Conservation (phyloP, 495 filamentous ascomycete genomes). For the Penicillium parvum region DNA sequence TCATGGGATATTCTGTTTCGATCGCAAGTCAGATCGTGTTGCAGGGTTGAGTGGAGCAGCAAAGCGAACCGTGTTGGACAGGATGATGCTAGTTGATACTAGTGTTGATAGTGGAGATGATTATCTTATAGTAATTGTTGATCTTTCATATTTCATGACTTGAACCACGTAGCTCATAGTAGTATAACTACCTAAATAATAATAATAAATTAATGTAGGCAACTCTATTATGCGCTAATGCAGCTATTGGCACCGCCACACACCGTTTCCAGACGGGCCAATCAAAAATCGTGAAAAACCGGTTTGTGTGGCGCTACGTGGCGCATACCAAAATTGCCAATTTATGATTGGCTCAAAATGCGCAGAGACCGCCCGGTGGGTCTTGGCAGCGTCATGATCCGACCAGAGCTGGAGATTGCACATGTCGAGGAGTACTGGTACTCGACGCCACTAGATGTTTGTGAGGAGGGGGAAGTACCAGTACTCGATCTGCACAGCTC, state of each 20-base stretch:
- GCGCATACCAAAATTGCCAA: conserved; percentile 3
- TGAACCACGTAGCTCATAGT: too few species aligned
- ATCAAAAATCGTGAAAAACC: conserved; percentile 7
- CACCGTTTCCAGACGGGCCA: not conserved
- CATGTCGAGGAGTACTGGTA: conserved; percentile 5
- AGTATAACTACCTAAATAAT: too few species aligned
- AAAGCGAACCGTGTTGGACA: too few species aligned
- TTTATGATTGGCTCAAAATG: not conserved
- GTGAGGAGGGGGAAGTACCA: conserved; percentile 1
- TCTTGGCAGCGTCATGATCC: conserved; percentile 25
- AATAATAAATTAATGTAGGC: too few species aligned
- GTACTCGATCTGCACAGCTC: conserved; percentile 7
- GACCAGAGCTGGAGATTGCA: not conserved
- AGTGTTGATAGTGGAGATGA: too few species aligned
- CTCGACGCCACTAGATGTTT: not conserved
- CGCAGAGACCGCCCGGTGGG: not conserved
- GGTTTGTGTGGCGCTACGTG: conserved; percentile 23
- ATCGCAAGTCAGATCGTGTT: too few species aligned
- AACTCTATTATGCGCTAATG: not conserved
- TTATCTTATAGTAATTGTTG: too few species aligned
- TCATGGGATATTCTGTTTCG: too few species aligned
- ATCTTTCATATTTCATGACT: too few species aligned
- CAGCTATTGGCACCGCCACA: conserved; percentile 18
- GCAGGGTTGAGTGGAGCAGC: too few species aligned
- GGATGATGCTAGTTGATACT: too few species aligned